phyloP scores from a whole-genome alignment of 2,329 filamentous ascomycete species.

The Phaeosphaeriaceae sp. region DNA sequence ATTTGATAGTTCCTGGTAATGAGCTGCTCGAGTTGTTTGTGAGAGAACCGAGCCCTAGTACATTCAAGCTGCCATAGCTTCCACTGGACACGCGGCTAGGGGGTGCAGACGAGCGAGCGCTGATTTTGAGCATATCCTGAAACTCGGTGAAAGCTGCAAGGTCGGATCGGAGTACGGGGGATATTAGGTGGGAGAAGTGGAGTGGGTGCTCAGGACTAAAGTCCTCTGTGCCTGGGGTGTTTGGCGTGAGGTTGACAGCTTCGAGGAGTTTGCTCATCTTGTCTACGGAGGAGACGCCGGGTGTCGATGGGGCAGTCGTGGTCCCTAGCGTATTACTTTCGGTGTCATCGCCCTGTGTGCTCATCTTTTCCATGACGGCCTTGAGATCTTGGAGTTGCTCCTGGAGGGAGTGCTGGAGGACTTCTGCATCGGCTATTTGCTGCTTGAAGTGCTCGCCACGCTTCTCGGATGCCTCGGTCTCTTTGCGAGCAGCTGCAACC shows the following conservation, averaged over 20 bases:
- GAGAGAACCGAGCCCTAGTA: slow-evolving; percentile 61
- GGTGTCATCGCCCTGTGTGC: slow-evolving; percentile 73
- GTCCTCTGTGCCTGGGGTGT: slow-evolving; percentile 58
- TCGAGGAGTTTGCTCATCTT: slow-evolving; percentile 69
- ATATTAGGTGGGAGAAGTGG: slow-evolving; percentile 82
- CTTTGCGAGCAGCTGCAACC: slow-evolving; percentile 87
- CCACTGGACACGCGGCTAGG: slow-evolving; percentile 75
- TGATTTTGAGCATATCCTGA: slow-evolving; percentile 73
- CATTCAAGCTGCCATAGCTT: slow-evolving; percentile 70
- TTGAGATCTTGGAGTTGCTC: slow-evolving; percentile 94
- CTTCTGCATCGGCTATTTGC: slow-evolving; percentile 86
- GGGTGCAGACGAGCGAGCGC: slow-evolving; percentile 62
- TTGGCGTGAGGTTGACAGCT: slow-evolving; percentile 60
- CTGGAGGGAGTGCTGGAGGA: slow-evolving; percentile 85
- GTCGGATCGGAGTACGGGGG: slow-evolving; percentile 83
- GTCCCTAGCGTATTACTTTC: slow-evolving; percentile 71
- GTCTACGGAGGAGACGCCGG: slow-evolving; percentile 66
- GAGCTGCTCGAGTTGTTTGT: slow-evolving; percentile 60
- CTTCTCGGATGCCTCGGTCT: slow-evolving; percentile 80
- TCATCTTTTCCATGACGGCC: slow-evolving; percentile 87
- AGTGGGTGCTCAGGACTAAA: slow-evolving; percentile 68
- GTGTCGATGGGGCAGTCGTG: slow-evolving; percentile 76
- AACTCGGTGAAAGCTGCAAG: slow-evolving; percentile 86
- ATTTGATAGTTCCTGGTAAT: slow-evolving; percentile 63
- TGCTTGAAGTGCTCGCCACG: slow-evolving; percentile 87